phyloP scores from a whole-genome alignment of 2,329 filamentous ascomycete species.

The Neospermospora avenae region DNA sequence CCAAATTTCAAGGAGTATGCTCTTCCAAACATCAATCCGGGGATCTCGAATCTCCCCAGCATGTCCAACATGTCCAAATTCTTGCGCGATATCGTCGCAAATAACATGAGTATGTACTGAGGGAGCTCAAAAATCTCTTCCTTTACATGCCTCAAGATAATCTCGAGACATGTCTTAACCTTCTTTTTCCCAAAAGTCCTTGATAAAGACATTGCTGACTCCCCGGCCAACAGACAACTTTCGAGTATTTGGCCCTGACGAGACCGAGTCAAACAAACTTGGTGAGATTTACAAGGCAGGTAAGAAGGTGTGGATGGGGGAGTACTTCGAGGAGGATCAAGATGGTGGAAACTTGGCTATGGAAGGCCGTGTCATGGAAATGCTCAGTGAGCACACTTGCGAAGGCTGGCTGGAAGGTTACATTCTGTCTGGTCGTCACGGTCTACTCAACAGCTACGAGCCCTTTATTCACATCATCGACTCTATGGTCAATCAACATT shows the following conservation, averaged over 20 bases:
- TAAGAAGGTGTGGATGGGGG: conserved; percentile 78
- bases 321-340: conserved; percentile 72
- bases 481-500: conserved; percentile 83
- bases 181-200: no score
- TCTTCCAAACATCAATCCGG: conserved; percentile 59
- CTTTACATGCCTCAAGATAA: no score
- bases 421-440: conserved; percentile 70
- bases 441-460: conserved; percentile 77
- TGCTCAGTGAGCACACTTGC: conserved; percentile 76
- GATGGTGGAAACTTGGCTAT: conserved; percentile 71
- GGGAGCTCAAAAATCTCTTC: no score
- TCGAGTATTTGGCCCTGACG: conserved; percentile 74
- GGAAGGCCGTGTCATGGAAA: conserved; percentile 75
- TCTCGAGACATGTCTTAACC: no score
- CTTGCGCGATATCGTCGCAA: conserved; percentile 63
- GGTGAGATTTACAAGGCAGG: conserved; percentile 66
- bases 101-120: no score
- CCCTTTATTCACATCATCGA: conserved; percentile 82
- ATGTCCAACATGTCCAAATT: conserved; percentile 69
- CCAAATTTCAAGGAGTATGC: conserved; percentile 69
- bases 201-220: no score
- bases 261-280: conserved; percentile 80
- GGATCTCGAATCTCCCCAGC: conserved; percentile 53
- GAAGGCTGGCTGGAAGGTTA: conserved; percentile 83
- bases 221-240: no score